Evolutionary conservation across 495 filamentous ascomycete genomes (phyloP), one percentile per base, ranked within the genome.

Genomic region (Pseudomonodictys pantanalensis): DNA sequence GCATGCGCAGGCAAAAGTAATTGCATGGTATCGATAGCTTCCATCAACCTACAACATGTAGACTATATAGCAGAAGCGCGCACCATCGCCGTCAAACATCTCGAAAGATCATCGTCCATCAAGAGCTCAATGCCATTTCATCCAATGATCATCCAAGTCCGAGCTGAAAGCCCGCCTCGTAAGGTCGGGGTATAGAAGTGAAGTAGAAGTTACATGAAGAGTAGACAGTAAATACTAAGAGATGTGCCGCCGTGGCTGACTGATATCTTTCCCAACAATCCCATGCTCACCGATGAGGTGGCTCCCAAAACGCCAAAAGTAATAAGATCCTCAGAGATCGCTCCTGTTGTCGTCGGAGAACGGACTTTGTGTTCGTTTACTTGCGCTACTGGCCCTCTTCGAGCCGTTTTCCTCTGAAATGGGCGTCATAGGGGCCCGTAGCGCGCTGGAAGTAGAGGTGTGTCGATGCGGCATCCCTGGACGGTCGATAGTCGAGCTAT

Each of bases 401-500:
- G 66, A 69, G 9, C 67, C 68, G 58, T 75, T 71, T 44, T 75
- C 73, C 12, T 64, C 63, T n/a, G n/a, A n/a, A 25, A 73, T 68
- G 4, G 70, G 69, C 52, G 68, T 56, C 67, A 66, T 49, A 25
- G 58, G 35, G 38, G 56, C 15, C 17, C 61, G 53, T 12, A 47
- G 26, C 18, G 20, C 51, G 38, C 64, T 68, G 25, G 55, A 63
- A 17, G 35, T 39, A 9, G 67, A 68, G 15, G 41, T 47, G 43
- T 62, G 60, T 23, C 65, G 57, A 26, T 58, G 33, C 18, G 38
- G 56, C 30, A 52, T 42, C 6, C 17, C 62, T 33, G 66, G 52
- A 12, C 42, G 52, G 22, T 57, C 58, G 35, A 50, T 29, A 3
- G 55, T 55, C 0, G 69, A 65, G 15, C 45, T 58, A 46, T 71